These are phyloP conservation scores for Bipolaris gigantea DNA, from an alignment of 2,329 filamentous ascomycete species.

Conservation along the genomic window DNA sequence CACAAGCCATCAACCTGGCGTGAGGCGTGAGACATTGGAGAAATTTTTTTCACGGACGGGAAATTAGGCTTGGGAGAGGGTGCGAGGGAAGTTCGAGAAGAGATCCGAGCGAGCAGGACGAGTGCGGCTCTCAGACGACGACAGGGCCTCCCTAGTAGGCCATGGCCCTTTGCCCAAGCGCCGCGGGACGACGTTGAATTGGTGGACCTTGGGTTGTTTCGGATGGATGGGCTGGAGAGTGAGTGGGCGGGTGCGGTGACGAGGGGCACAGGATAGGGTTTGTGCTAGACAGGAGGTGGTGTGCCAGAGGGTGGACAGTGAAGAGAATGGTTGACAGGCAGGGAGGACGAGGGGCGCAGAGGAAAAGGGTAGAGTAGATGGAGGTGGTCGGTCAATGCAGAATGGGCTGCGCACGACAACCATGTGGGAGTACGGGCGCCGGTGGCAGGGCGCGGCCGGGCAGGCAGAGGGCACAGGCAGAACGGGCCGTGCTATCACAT, in stretches of 20 bases:
- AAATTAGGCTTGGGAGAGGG: slow-evolving; percentile 39
- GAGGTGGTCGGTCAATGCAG: slow-evolving; percentile 23
- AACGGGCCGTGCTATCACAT: slow-evolving; percentile 23
- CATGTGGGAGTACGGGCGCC: slow-evolving; percentile 26
- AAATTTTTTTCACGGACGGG: slow-evolving; percentile 38
- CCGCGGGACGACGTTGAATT: slow-evolving; percentile 38
- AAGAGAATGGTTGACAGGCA: slow-evolving; percentile 5
- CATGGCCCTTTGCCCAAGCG: slow-evolving; percentile 17
- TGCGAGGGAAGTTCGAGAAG: slow-evolving; percentile 25
- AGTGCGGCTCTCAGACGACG: slow-evolving; percentile 40
- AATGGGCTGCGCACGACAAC: slow-evolving; percentile 19
- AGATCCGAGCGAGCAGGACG: slow-evolving; percentile 34
- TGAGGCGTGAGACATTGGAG: slow-evolving; percentile 36
- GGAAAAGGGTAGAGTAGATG: slow-evolving; percentile 4
- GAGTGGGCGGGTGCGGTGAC: slow-evolving; percentile 30
- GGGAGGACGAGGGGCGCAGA: slow-evolving; percentile 3
- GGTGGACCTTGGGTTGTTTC: slow-evolving; percentile 32
- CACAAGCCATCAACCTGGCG: slow-evolving; percentile 24
- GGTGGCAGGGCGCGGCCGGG: slow-evolving; percentile 22
- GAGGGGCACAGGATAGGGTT: slow-evolving; percentile 24
- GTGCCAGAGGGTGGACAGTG: slow-evolving; percentile 7
- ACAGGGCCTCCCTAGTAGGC: slow-evolving; percentile 35
- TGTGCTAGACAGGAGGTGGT: slow-evolving; percentile 20
- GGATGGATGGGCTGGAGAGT: slow-evolving; percentile 16
- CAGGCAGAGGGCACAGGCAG: slow-evolving; percentile 19